Base-by-base conservation (phyloP, 2,329 filamentous ascomycete species). In the Diplocarpon rosae region DNA sequence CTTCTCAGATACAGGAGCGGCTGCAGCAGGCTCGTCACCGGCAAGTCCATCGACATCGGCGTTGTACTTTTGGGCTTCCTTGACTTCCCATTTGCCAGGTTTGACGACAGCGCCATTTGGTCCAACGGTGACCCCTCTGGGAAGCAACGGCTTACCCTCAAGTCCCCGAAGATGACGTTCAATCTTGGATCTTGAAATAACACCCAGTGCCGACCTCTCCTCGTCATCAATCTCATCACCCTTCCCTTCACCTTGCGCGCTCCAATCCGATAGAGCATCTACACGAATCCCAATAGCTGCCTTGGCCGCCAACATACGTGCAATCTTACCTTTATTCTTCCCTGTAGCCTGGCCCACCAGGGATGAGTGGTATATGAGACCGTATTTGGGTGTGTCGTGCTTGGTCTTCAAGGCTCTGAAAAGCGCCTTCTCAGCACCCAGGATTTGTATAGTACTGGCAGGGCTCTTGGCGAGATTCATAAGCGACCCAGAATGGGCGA, bases 301-400 rank as follows among this genome's bases (percentile, higher is more conserved):
- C 74, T 96, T 96, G 56, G 90, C 84, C 39, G 92, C 85, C 50
- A 98, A 76, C 73, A 95, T 88, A 75, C 92, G 86, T 34, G 92
- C 92, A 62, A 98, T 95, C 75, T 98, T 98, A 59, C 92, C 92
- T 81, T 98, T 98, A 74, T 96, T 96, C 72, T 87, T 90, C 60
- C 92, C 92, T 15, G 86, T 94, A 27, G 92, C 92, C 70, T 98
- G 92, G 36, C 92, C 93, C 54, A 98, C 93, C 37, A 98, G 77
- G 24, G 86, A 92, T 39, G 85, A 84, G 67, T 94, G 85, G 69
- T 92, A 93, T 64, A 93, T 86, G 53, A 94, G 75, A 75, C 92
- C 92, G 61, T 96, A 98, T 69, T 96, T 98, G 62, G 92, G 92
- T 32, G 92, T 98, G 62, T 95, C 88, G 67, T 96, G 90, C 76